These are phyloP conservation scores for Xylaria sp. DNA, from an alignment of 2,329 filamentous ascomycete species.

Conservation along the genomic window DNA sequence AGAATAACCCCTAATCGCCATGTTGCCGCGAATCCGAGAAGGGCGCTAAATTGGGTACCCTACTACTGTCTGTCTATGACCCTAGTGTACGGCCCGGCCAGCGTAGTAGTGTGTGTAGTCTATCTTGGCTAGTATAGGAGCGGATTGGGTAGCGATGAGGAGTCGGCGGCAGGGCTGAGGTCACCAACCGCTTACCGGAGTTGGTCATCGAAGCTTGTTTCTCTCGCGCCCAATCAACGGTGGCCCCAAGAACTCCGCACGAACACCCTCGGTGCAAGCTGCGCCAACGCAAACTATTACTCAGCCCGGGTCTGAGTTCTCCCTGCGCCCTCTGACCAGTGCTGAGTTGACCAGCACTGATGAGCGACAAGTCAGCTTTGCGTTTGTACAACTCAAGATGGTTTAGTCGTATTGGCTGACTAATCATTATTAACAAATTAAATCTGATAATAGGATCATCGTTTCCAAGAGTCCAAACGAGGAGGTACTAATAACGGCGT, in stretches of 20 bases:
- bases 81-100: background rate
- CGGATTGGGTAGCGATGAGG: background rate
- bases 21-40: background rate
- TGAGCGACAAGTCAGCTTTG: conserved; percentile 19
- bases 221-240: conserved; percentile 16
- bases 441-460: background rate
- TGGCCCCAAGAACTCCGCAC: conserved; percentile 18
- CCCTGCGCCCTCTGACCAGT: conserved; percentile 11
- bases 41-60: background rate
- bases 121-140: background rate
- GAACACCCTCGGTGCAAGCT: conserved; percentile 8
- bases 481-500: conserved; percentile 1
- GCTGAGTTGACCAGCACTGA: conserved; percentile 1
- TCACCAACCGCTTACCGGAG: conserved; percentile 27
- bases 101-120: background rate
- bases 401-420: conserved; percentile 15
- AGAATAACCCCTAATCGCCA: conserved; percentile 5
- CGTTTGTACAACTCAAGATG: conserved; percentile 8
- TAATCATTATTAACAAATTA: conserved; percentile 26
- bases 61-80: background rate
- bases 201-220: conserved; percentile 27
- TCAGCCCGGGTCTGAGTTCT: conserved; percentile 22
- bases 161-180: conserved; percentile 24
- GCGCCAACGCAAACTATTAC: conserved; percentile 28
- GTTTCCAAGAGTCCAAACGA: background rate